These are phyloP conservation scores for Pestalotiopsis fici DNA, from an alignment of 2,329 filamentous ascomycete species.

Conservation along the genomic window DNA sequence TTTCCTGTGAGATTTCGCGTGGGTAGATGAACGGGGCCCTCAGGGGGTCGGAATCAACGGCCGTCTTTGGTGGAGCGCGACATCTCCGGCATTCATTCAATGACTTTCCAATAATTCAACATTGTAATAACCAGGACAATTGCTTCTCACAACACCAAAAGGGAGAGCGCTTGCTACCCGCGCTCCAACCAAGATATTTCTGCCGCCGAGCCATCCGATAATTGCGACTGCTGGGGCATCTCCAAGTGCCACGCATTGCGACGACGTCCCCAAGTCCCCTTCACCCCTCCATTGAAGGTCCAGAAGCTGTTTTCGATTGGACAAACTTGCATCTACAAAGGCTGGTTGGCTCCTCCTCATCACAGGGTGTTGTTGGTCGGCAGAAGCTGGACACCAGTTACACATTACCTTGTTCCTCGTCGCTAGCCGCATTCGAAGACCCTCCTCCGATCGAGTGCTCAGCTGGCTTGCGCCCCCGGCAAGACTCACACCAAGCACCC, in stretches of 20 bases:
- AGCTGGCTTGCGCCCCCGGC: background rate
- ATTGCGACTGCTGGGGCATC: background rate
- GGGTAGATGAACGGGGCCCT: background rate
- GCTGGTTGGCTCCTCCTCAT: background rate
- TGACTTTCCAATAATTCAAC: background rate
- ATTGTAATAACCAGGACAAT: background rate
- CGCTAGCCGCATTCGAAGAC: background rate
- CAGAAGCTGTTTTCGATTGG: background rate
- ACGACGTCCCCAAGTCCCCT: background rate
- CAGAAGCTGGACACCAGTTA: background rate
- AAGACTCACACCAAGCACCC: background rate
- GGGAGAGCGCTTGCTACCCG: background rate
- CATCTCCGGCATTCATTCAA: background rate
- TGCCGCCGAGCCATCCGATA: background rate
- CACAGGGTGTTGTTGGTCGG: constrained; percentile 1
- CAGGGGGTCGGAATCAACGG: constrained; percentile 3
- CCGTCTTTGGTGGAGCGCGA: constrained; percentile 6
- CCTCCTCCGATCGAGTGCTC: background rate
- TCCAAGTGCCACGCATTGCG: constrained; percentile 1
- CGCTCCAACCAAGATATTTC: background rate
- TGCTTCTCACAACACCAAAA: background rate
- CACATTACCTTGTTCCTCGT: background rate
- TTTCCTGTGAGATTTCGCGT: background rate
- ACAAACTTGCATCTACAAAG: background rate
- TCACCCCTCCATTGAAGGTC: background rate